Conservation (phyloP, 306 rosid species). For the Erythrophleum fordii region DNA sequence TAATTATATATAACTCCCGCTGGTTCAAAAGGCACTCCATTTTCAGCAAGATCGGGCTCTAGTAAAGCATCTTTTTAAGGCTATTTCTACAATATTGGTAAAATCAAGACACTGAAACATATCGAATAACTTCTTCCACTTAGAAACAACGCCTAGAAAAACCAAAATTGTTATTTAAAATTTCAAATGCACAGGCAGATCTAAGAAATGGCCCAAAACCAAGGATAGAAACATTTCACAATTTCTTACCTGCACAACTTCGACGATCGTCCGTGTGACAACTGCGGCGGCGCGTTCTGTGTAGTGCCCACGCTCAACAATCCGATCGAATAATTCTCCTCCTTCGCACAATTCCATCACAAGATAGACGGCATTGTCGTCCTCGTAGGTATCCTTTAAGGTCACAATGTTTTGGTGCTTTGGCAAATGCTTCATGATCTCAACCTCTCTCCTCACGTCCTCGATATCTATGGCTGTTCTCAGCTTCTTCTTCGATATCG, state of each 20-base stretch:
- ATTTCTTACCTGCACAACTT: conserved; percentile 82
- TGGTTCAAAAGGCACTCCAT: neutral
- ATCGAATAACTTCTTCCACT: neutral
- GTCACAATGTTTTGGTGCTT: conserved; percentile 66
- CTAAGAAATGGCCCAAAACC: neutral
- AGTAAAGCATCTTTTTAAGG: neutral
- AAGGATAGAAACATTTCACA: neutral
- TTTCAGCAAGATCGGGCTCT: neutral
- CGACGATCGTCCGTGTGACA: conserved; percentile 76
- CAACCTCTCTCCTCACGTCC: conserved; percentile 87
- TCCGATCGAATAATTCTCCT: no score
- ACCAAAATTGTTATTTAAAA: neutral
- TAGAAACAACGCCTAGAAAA: neutral
- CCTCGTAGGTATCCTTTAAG: conserved; percentile 85
- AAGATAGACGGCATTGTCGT: conserved; percentile 73
- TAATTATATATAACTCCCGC: neutral
- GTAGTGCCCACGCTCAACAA: no score
- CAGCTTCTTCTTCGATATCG: conserved; percentile 83
- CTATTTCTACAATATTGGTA: neutral
- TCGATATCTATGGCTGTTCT: conserved; percentile 70
- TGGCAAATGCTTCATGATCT: conserved; percentile 78
- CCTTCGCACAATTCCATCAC: no score
- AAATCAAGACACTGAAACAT: neutral
- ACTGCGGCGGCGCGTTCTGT: conserved; percentile 85
- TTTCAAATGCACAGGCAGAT: neutral